Evolutionary conservation across 768 basidiomycete species (phyloP), one percentile per base, ranked within the genome.

Genomic region (Termitomyces sp.): DNA sequence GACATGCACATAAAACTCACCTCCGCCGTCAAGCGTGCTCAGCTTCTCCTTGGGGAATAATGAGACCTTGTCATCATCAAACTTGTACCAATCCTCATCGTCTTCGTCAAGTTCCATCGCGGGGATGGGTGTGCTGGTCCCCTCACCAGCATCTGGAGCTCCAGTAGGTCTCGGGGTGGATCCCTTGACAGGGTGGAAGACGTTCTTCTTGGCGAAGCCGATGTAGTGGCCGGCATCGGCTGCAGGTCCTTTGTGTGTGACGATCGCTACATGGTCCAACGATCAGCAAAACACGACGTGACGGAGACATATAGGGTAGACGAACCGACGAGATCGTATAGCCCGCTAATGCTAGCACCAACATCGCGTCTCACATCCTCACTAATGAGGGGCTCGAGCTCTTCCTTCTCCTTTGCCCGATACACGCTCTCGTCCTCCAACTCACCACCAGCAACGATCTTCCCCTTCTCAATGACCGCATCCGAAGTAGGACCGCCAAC

Each of bases 151-250:
- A 20, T 66, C 50, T 30, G 65, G 47, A 22, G 66, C 59, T 8
- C 67, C 60, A 36, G 69, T 33, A n/a, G 62, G 49, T n/a, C 30
- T 39, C 60, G 63, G 39, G 64, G 50, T 61, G 44, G 65, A 53
- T 33, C 64, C 50, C 62, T 69, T 71, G 22, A 73, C 66, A 4
- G 75, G 76, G 54, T 85, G 81, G 75, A 91, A 85, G 20, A 82
- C 81, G 63, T 81, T 83, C 76, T 89, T 91, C 75, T 91, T 90
- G 31, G 89, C 90, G 74, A 89, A 98, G 1, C 86, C 94, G 24
- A 98, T 95, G 69, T 98, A 98, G 73, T 98, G 96, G 2, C 95
- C 96, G 0, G 92, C 86, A 68, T 98, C 97, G 0, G 97, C 95
- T 0, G 89, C 89, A 0, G 95, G 85, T 12, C 97, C 97, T 72